A percentile compares a stretch with the other conserved stretches of the same genome.
These are phyloP conservation scores for Leishmania gerbilli DNA, from an alignment of 208 protist species.

Conservation along the genomic window DNA sequence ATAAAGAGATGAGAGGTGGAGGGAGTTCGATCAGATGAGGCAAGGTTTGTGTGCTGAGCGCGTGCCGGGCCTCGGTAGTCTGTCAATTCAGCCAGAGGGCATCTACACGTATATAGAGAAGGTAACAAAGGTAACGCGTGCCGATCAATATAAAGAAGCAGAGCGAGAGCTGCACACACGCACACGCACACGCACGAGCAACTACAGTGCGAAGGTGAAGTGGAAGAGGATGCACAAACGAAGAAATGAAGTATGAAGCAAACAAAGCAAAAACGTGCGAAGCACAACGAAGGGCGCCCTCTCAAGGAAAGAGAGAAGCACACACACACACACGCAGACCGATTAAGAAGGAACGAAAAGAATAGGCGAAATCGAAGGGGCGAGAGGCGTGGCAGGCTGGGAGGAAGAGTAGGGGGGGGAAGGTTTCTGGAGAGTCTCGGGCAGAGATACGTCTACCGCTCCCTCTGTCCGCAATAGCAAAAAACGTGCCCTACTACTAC, in stretches of 20 bases:
- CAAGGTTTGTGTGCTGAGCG: not conserved
- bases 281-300: not conserved
- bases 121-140: not conserved
- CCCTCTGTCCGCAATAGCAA: not conserved
- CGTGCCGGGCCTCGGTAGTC: not conserved
- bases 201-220: not conserved
- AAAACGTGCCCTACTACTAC: not conserved
- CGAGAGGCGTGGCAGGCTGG: not conserved
- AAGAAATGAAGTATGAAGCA: not conserved
- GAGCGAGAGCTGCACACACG: not conserved
- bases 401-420: not conserved
- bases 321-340: not conserved
- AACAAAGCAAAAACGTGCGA: not conserved
- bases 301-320: not conserved
- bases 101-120: not conserved
- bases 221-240: not conserved
- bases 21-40: not conserved
- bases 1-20: not conserved
- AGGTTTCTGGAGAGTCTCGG: not conserved
- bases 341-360: not conserved
- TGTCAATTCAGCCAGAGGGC: not conserved
- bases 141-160: not conserved
- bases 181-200: not conserved
- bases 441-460: not conserved
- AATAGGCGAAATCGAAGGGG: not conserved